Evolutionary conservation across 768 basidiomycete species (phyloP), one percentile per base, ranked within the genome.

Genomic region (Boletus vermiculosoides): DNA sequence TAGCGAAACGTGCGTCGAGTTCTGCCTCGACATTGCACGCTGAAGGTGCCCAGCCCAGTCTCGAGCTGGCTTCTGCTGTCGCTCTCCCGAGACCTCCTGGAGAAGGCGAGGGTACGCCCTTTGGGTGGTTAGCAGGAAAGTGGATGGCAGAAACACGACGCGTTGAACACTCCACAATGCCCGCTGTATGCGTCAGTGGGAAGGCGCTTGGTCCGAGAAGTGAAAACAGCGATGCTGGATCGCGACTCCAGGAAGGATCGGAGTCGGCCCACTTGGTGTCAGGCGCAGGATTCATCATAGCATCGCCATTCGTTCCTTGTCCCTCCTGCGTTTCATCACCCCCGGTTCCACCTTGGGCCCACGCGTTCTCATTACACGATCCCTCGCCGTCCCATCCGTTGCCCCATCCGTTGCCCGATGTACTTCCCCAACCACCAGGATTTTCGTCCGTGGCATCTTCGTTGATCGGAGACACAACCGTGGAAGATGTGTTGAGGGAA

Each of bases 121-220:
- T 64, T 1, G 60, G 58, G 51, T 70, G 73, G 5, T 58, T 15
- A 15, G 73, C 68, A 3, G 81, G 81, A 10, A 73, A 68, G 1
- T 73, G 62, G 58, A 86, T 67, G 11, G 77, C 71, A 53, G 77
- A 76, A 66, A 91, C 73, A 33, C 80, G 77, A 12, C 89, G 78
- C 53, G 85, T 80, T 1, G 85, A 85, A 34, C 74, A 78, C 70
- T 91, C 89, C 51, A 88, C 82, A 47, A 88, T 71, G 10, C 86
- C 87, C 2, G 84, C 76, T 6, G 76, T 78, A 63, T 90, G 87
- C 0, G 88, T 87, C 51, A 80, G 62, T 0, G 87, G 83, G 36
- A 90, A 70, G 7, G 71, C 67, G 13, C 80, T 82, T 3, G 83
- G 82, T 0, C 86, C 88, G 6, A 90, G 69, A 41, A 83, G 64